Base-by-base conservation (phyloP, 495 filamentous ascomycete species). In the Xanthoparmelia taractica region DNA sequence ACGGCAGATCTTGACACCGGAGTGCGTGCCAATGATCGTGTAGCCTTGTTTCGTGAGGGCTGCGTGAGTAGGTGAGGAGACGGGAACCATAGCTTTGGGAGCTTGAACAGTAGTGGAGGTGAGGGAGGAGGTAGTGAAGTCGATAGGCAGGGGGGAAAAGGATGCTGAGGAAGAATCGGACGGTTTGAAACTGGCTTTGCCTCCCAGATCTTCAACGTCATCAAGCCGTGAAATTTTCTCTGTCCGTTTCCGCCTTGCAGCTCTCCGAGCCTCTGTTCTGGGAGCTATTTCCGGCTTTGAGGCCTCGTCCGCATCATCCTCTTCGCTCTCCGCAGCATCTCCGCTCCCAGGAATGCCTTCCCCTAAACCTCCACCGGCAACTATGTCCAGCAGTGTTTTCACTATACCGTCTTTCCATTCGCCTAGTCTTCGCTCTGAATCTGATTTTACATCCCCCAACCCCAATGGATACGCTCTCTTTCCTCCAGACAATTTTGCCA, bases 31-130 rank as follows among this genome's bases (percentile, higher is more conserved):
- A 57, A 97, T 87, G 61, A 97, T 97, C 0, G 88, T 84, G 73
- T 97, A 97, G 23, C 93, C 93, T 80, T 97, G 93, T 71, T 97
- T 97, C 4, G 93, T 97, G 50, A 97, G 81, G 57, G 93, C 78
- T 13, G 84, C 78, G 68, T 96, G 88, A 0, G 93, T 97, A 2
- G 94, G 92, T 8, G 92, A 96, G 48, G 82, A 85, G 66, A 85
- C 87, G 8, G 93, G 90, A 7, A 97, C 93, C 93, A 97, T 97
- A 74, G 93, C 89, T 75, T 96, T 96, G 37, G 75, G 73, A 52
- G 78, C 73, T 58, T 76, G 66, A 12, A 76, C 72, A 4, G 77
- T 70, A 1, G 75, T 75, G 55, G 80, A 82, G 34, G 86, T 85
- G 36, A 92, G 33, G 17, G 38, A 52, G 57, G 60, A 47, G 27